Percentiles rank a stretch among this genome's conserved stretches.
phyloP scores from a whole-genome alignment of 1,284 basidiomycete species.

The Sanghuangporus sanghuang region DNA sequence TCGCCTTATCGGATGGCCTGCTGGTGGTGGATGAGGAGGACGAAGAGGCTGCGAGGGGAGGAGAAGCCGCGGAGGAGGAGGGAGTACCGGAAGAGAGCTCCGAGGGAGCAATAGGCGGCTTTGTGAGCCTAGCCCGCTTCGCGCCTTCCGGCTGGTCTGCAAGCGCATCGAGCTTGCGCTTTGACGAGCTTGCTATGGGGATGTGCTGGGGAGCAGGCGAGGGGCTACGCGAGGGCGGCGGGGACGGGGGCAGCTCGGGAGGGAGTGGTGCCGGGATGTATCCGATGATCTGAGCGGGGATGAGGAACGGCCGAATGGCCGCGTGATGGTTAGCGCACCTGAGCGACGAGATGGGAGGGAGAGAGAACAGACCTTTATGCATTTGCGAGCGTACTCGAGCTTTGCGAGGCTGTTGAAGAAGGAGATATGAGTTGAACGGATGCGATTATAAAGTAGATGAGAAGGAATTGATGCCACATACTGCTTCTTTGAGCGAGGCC shows the following conservation, averaged over 20 bases:
- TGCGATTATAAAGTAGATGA: not conserved
- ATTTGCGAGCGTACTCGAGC: slow-evolving; percentile 55
- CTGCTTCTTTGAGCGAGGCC: slow-evolving; percentile 32
- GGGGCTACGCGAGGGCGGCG: slow-evolving; percentile 55
- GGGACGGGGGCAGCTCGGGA: slow-evolving; percentile 59
- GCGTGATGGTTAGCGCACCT: not conserved
- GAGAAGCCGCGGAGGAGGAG: slow-evolving; percentile 1
- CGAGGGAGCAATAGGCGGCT: slow-evolving; percentile 17
- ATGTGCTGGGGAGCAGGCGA: slow-evolving; percentile 43
- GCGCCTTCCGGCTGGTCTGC: slow-evolving; percentile 36
- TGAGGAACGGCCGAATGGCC: not conserved
- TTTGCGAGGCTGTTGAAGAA: slow-evolving; percentile 44
- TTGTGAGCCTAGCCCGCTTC: slow-evolving; percentile 51
- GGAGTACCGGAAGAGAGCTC: not conserved
- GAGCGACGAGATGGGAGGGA: not conserved
- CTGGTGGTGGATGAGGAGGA: slow-evolving; percentile 15
- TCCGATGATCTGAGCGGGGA: slow-evolving; percentile 48
- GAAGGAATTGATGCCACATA: slow-evolving; percentile 25
- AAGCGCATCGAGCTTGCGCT: slow-evolving; percentile 53
- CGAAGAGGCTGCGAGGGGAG: slow-evolving; percentile 18
- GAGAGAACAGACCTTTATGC: slow-evolving; percentile 45
- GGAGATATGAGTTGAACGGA: not conserved
- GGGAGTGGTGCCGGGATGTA: slow-evolving; percentile 50
- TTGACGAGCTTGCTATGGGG: slow-evolving; percentile 29
- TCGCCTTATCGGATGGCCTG: slow-evolving; percentile 24